phyloP scores from a whole-genome alignment of 257 asterid species.

The Buddleja alternifolia region DNA sequence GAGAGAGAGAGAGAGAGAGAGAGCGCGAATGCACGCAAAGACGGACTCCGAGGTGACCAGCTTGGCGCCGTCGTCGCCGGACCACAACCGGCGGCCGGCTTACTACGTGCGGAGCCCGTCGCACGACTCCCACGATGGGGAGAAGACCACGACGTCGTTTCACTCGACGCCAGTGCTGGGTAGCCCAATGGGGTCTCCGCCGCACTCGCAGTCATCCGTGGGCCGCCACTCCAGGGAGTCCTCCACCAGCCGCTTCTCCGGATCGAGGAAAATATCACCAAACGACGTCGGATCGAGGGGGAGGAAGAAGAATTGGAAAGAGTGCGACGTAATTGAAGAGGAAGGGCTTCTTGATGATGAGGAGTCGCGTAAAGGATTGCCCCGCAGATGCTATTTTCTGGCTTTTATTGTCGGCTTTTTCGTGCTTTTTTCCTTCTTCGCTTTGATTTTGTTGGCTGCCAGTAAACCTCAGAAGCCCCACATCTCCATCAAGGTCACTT shows the following conservation, averaged over 20 bases:
- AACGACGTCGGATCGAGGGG: constrained; percentile 71
- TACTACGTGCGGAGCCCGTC: constrained; percentile 95
- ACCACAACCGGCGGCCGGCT: constrained; percentile 67
- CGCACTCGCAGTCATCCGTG: constrained; percentile 79
- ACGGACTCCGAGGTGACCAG: constrained; percentile 84
- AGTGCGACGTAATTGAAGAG: constrained; percentile 73
- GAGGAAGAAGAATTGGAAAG: constrained; percentile 54
- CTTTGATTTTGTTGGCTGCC: constrained; percentile 70
- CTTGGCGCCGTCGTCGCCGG: constrained; percentile 90
- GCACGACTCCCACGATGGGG: constrained; percentile 89
- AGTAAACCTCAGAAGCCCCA: constrained; percentile 72
- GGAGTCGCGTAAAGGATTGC: constrained; percentile 44
- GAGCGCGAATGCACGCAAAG: constrained; percentile 85
- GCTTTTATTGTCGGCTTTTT: constrained; percentile 64
- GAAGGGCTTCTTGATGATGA: constrained; percentile 70
- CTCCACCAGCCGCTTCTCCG: constrained; percentile 83
- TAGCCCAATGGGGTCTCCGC: constrained; percentile 84
- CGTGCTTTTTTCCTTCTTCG: constrained; percentile 62
- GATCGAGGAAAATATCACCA: constrained; percentile 71
- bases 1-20: no score
- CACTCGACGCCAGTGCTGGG: constrained; percentile 72
- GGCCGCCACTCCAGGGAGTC: constrained; percentile 92
- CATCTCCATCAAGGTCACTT: constrained; percentile 66
- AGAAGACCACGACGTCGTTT: constrained; percentile 74
- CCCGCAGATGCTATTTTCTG: constrained; percentile 65